phyloP scores from a whole-genome alignment of 345 rosid genomes.

The Syzygium jambos region DNA sequence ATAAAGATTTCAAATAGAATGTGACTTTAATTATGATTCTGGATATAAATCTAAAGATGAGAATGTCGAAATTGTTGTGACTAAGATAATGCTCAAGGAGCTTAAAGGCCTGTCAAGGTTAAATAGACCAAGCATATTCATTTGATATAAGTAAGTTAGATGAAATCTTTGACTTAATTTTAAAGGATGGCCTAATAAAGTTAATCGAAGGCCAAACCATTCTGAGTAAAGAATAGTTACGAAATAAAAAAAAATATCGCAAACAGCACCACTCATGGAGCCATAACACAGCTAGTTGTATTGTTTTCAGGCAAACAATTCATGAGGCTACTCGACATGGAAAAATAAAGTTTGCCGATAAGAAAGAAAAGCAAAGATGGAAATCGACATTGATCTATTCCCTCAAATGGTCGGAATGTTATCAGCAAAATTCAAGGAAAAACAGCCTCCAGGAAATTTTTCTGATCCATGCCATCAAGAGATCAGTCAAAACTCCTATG shows the following conservation, averaged over 20 bases:
- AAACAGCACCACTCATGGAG: not conserved
- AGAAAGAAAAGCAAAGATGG: not conserved
- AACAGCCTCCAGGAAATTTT: not conserved
- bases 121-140: not conserved
- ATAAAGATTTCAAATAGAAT: not conserved
- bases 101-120: not conserved
- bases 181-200: not conserved
- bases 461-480: not conserved
- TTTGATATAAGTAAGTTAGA: not conserved
- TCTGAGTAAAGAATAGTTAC: not conserved
- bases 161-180: not conserved
- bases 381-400: not conserved
- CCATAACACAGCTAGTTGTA: not conserved
- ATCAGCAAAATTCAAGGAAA: not conserved
- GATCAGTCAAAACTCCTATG: not conserved
- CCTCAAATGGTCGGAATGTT: not conserved
- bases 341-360: no score
- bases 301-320: not conserved
- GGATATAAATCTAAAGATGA: no score
- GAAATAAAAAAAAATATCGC: no score
- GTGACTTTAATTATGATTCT: not conserved
- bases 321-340: not conserved
- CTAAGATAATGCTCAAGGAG: not conserved
- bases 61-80: not conserved
- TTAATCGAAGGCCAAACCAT: not conserved